These are phyloP conservation scores for Proteromonas lacertae DNA, from an alignment of 352 stramenopile genomes.

Conservation along the genomic window DNA sequence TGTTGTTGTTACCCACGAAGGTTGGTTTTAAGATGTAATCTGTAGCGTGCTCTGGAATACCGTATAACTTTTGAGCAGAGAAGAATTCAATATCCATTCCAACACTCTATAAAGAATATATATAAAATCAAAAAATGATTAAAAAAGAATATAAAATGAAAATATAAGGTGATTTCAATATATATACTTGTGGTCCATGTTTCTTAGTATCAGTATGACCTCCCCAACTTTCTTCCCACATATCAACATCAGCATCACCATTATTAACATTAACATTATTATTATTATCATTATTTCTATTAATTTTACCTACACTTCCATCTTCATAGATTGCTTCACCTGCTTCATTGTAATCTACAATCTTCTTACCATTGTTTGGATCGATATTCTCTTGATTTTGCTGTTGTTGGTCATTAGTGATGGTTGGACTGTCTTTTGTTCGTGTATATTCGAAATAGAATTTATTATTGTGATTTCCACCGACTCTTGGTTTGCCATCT, in stretches of 20 bases:
- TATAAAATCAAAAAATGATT: too few species aligned
- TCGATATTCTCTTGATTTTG: constrained; percentile 13
- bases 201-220: constrained; percentile 49
- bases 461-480: constrained; percentile 8
- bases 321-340: constrained; percentile 23
- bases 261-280: too few species aligned
- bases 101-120: constrained; percentile 67
- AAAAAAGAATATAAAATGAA: constrained; percentile 1
- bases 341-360: constrained; percentile 84
- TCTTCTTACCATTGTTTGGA: constrained; percentile 46
- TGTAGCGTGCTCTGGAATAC: constrained; percentile 80
- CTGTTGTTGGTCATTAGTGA: not conserved
- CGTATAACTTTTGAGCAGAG: constrained; percentile 42
- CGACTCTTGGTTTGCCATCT: not conserved
- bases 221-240: constrained; percentile 71
- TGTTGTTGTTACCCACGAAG: constrained; percentile 5
- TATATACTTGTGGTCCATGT: constrained; percentile 55
- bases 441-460: constrained; percentile 12
- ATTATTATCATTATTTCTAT: constrained; percentile 1
- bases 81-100: constrained; percentile 76
- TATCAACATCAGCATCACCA: constrained; percentile 21
- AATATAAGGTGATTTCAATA: constrained; percentile 15
- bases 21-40: constrained; percentile 29
- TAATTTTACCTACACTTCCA: constrained; percentile 1
- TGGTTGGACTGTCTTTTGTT: constrained; percentile 6